A percentile compares a stretch with the other conserved stretches of the same genome.
These are phyloP conservation scores for Paramecium sonneborni DNA, from an alignment of 73 alveolate genomes.

Conservation along the genomic window DNA sequence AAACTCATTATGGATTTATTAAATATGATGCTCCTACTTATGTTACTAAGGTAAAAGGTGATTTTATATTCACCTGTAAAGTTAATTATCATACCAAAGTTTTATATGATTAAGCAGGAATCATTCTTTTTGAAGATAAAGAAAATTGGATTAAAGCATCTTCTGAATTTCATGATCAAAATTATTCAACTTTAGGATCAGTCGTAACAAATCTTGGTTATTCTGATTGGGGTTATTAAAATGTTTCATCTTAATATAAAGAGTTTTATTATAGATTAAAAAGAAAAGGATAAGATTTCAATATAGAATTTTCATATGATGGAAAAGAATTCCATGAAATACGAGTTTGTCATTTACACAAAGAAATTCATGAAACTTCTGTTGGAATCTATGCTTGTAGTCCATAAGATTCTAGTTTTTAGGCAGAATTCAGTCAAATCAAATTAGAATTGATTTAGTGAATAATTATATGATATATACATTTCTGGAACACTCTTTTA, in stretches of 20 bases:
- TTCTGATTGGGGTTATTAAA: slow-evolving; percentile 9
- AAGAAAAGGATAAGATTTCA: slow-evolving; percentile 25
- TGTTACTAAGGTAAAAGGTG: not conserved
- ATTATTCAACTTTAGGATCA: not conserved
- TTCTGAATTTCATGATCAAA: not conserved
- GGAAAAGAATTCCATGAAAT: not conserved
- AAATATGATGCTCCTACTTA: slow-evolving; percentile 12
- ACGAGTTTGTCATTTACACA: slow-evolving; percentile 1
- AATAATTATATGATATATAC: not conserved
- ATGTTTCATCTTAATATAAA: not conserved
- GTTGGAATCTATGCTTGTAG: slow-evolving; percentile 31
- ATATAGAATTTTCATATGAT: not conserved
- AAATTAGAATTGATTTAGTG: not conserved
- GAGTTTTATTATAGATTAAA: not conserved
- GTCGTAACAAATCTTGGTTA: slow-evolving; percentile 26
- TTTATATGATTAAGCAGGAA: slow-evolving; percentile 45
- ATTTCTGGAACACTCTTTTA: not conserved
- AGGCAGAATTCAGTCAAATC: not conserved
- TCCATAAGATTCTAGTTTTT: slow-evolving; percentile 22
- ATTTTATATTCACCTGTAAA: not conserved
- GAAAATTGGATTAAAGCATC: slow-evolving; percentile 27
- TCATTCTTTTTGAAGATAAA: not conserved
- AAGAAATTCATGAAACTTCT: not conserved
- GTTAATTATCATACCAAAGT: not conserved
- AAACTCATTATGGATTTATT: slow-evolving; percentile 11